phyloP scores from a whole-genome alignment of 2,329 filamentous ascomycete species.

The Penicillium sp. region DNA sequence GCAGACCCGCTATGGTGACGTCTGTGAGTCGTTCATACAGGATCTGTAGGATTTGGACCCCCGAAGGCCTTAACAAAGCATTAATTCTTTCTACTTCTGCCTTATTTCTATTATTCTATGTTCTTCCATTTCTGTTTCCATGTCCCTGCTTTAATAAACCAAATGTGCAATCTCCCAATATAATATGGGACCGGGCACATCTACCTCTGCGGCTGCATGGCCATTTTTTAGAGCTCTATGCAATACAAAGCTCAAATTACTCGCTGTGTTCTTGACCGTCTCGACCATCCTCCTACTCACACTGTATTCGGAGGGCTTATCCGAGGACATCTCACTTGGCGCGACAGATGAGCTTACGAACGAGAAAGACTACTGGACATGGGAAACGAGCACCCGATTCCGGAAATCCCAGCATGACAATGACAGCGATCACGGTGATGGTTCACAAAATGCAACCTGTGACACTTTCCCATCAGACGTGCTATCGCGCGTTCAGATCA shows the following conservation, averaged over 20 bases:
- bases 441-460: slow-evolving; percentile 8
- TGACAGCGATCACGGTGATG: not conserved
- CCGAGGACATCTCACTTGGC: not conserved
- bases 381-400: slow-evolving; percentile 23
- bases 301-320: not conserved
- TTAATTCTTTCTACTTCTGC: not conserved
- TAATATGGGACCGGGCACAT: not conserved
- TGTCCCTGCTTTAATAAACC: not conserved
- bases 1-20: slow-evolving; percentile 9
- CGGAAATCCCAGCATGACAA: not conserved
- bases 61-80: not conserved
- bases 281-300: slow-evolving; percentile 4
- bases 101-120: not conserved
- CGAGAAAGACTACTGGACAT: slow-evolving; percentile 19
- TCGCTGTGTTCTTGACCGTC: not conserved
- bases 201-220: not conserved
- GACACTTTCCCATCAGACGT: slow-evolving; percentile 34
- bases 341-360: not conserved
- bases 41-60: not conserved
- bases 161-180: not conserved
- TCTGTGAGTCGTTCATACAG: not conserved
- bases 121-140: not conserved
- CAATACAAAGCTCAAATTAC: slow-evolving; percentile 6
- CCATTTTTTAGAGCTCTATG: not conserved
- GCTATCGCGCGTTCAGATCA: slow-evolving; percentile 45